Evolutionary conservation across 108 stramenopile species (phyloP).

Genomic region (Nitzschia palea): DNA sequence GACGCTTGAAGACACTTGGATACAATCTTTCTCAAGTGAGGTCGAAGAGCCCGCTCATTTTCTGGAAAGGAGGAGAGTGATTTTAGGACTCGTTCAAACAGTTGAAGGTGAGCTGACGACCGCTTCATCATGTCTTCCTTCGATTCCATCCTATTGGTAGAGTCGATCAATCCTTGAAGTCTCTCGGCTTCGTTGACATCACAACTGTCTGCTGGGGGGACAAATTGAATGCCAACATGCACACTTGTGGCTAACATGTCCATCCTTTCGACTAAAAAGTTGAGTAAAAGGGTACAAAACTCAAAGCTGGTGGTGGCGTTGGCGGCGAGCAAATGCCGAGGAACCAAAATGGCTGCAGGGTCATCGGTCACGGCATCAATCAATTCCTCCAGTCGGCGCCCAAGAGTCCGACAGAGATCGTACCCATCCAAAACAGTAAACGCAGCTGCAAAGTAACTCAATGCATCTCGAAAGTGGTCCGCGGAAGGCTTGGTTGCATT

Average conservation of each 20-base stretch:
- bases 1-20: conserved; percentile 63
- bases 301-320: conserved; percentile 71
- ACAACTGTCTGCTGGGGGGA: conserved; percentile 9
- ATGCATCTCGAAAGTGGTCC: conserved; percentile 47
- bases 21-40: conserved; percentile 79
- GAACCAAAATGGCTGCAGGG: conserved; percentile 67
- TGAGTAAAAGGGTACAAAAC: conserved; percentile 75
- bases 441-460: conserved; percentile 87
- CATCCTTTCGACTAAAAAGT: conserved; percentile 76
- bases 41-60: conserved; percentile 86
- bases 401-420: conserved; percentile 73
- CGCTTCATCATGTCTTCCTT: conserved; percentile 16
- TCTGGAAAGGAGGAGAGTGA: conserved; percentile 83
- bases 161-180: neutral
- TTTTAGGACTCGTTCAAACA: conserved; percentile 72
- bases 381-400: conserved; percentile 66
- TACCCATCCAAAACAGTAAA: conserved; percentile 85
- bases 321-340: conserved; percentile 76
- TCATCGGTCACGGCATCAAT: conserved; percentile 81
- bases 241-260: conserved; percentile 28
- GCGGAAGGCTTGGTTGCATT: conserved; percentile 3
- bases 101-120: conserved; percentile 41
- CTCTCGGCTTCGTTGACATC: conserved; percentile 15
- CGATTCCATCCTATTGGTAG: neutral
- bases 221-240: conserved; percentile 15